These are phyloP conservation scores for Handroanthus guayacan DNA, from an alignment of 257 asterid genomes.

Conservation along the genomic window DNA sequence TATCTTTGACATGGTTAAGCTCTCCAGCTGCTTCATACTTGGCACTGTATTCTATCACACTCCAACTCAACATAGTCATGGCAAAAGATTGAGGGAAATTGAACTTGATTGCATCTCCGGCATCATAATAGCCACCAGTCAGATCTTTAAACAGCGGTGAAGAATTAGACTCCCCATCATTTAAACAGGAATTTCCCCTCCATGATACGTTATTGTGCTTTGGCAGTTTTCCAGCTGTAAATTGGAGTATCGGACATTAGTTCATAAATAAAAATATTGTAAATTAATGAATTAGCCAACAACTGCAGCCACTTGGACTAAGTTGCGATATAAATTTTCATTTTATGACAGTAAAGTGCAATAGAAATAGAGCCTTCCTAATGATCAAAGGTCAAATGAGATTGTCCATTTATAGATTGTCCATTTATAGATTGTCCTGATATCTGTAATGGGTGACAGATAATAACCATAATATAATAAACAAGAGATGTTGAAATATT, in stretches of 20 bases:
- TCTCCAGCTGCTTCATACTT: conserved; percentile 95
- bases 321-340: background rate
- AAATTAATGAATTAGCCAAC: background rate
- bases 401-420: background rate
- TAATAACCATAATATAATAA: conserved; percentile 2
- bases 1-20: conserved; percentile 86
- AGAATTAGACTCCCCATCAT: conserved; percentile 71
- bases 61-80: conserved; percentile 98
- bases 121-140: conserved; percentile 90
- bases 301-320: background rate
- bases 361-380: conserved; percentile 19
- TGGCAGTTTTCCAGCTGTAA: conserved; percentile 90
- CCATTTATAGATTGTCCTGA: conserved; percentile 3
- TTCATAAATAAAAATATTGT: background rate
- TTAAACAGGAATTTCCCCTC: conserved; percentile 88
- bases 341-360: background rate
- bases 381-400: conserved; percentile 7
- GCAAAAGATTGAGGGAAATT: conserved; percentile 89
- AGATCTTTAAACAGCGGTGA: conserved; percentile 66
- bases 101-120: conserved; percentile 97
- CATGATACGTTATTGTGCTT: conserved; percentile 94
- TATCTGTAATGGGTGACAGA: background rate
- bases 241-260: conserved; percentile 33
- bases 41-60: conserved; percentile 88
- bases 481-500: background rate